A percentile compares a stretch with the other conserved stretches of the same genome.
These are phyloP conservation scores for Sporothrix humicola DNA, from an alignment of 2,329 filamentous ascomycete species.

Conservation along the genomic window DNA sequence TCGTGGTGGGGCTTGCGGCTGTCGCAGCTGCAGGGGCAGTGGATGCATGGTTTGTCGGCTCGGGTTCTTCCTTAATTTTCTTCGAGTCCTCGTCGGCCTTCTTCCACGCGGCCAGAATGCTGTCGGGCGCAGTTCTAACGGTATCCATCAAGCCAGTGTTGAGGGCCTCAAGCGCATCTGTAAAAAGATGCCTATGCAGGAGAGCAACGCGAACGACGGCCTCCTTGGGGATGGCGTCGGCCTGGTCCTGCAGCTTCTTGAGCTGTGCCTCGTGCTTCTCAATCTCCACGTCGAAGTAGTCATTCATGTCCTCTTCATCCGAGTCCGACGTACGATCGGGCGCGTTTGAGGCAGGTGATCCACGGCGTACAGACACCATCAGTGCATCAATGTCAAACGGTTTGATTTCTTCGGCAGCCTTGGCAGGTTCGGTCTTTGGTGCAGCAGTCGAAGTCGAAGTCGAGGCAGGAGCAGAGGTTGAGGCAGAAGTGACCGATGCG, in stretches of 20 bases:
- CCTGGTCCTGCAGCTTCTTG: conserved; percentile 51
- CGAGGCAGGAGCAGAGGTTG: neutral
- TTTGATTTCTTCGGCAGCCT: neutral
- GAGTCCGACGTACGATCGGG: conserved; percentile 52
- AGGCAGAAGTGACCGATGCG: neutral
- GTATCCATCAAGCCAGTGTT: conserved; percentile 52
- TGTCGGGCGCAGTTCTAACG: conserved; percentile 51
- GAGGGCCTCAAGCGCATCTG: conserved; percentile 53
- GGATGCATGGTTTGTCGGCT: neutral
- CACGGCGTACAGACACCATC: conserved; percentile 35
- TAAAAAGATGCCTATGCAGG: conserved; percentile 55
- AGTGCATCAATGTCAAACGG: conserved; percentile 22
- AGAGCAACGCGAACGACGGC: conserved; percentile 54
- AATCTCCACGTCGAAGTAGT: conserved; percentile 61
- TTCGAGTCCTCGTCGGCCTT: conserved; percentile 30
- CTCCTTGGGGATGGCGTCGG: conserved; percentile 49
- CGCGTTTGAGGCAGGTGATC: neutral
- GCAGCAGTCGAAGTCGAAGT: neutral
- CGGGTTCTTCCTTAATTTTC: conserved; percentile 12
- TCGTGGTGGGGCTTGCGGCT: neutral
- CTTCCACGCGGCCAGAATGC: conserved; percentile 40
- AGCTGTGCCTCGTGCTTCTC: conserved; percentile 57
- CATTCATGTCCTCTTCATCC: conserved; percentile 64
- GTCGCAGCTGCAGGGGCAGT: neutral
- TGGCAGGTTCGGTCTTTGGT: neutral